A percentile compares a stretch with the other conserved stretches of the same genome.
phyloP scores from a whole-genome alignment of 1,284 basidiomycete genomes.

The Tetrapyrgos nigripes region DNA sequence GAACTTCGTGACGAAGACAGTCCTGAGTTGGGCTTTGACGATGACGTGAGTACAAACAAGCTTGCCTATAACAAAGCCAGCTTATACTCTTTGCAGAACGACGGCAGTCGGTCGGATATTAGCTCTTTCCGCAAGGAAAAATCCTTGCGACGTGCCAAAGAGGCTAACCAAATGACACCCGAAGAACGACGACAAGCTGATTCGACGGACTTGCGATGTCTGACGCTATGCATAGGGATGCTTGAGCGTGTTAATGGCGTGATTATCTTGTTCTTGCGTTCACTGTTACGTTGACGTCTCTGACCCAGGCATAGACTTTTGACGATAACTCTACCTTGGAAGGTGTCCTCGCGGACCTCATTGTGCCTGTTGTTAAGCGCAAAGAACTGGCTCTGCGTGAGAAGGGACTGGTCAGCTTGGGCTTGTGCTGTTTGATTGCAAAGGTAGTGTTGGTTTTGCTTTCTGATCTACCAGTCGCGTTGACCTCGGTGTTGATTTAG shows the following conservation, averaged over 20 bases:
- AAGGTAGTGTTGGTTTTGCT: conserved; percentile 55
- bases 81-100: conserved; percentile 17
- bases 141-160: conserved; percentile 46
- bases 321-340: conserved; percentile 95
- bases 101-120: conserved; percentile 42
- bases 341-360: conserved; percentile 89
- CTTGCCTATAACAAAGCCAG: background rate
- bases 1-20: conserved; percentile 77
- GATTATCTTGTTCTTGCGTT: conserved; percentile 28
- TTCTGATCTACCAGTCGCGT: background rate
- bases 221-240: conserved; percentile 91
- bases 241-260: conserved; percentile 92
- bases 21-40: conserved; percentile 42
- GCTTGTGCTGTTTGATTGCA: conserved; percentile 92
- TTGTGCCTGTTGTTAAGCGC: conserved; percentile 89
- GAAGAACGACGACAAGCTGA: conserved; percentile 70
- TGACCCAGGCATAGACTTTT: conserved; percentile 63
- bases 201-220: conserved; percentile 81
- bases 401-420: conserved; percentile 86
- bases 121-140: conserved; percentile 41
- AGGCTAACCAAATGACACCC: conserved; percentile 54
- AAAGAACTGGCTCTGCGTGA: conserved; percentile 88
- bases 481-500: conserved; percentile 40
- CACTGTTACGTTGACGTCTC: background rate
- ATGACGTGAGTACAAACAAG: conserved; percentile 8